Evolutionary conservation across 2,329 filamentous ascomycete genomes (phyloP).

Genomic region (Colletotrichum liaoningense): DNA sequence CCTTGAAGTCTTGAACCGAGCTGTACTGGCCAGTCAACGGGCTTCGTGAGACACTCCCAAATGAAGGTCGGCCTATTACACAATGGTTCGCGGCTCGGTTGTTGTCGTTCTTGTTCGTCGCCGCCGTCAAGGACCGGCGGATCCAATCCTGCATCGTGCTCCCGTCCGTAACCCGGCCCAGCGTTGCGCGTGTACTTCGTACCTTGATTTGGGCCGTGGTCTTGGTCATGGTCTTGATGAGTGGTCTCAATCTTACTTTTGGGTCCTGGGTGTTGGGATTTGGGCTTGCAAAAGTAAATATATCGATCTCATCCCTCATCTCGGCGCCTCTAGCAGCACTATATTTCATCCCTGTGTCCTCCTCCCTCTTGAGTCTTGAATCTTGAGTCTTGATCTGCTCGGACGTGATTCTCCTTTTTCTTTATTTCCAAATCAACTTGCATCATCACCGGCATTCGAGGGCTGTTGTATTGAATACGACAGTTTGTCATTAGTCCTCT

Average conservation of each 20-base stretch:
- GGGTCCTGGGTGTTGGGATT: background rate
- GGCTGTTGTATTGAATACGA: constrained; percentile 33
- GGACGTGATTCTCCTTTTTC: constrained; percentile 10
- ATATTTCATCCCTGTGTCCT: constrained; percentile 32
- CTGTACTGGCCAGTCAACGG: constrained; percentile 30
- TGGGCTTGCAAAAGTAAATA: constrained; percentile 35
- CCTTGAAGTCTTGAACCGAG: constrained; percentile 9
- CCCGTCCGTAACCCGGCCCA: background rate
- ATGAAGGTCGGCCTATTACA: background rate
- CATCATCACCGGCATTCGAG: constrained; percentile 31
- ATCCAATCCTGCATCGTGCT: constrained; percentile 3
- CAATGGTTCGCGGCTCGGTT: background rate
- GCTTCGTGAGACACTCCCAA: constrained; percentile 17
- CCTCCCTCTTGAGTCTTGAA: constrained; percentile 20
- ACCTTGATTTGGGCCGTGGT: constrained; percentile 8
- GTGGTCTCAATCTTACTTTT: constrained; percentile 3
- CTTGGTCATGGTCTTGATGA: background rate
- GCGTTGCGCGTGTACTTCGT: background rate
- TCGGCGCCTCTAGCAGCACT: constrained; percentile 31
- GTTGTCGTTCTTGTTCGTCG: constrained; percentile 1
- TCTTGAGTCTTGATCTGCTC: constrained; percentile 1
- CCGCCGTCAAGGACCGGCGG: background rate
- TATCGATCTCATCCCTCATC: constrained; percentile 30
- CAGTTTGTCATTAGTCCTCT: background rate
- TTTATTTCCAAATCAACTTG: constrained; percentile 7